These are phyloP conservation scores for Hypoxylon sp. DNA, from an alignment of 2,329 filamentous ascomycete species.

Conservation along the genomic window DNA sequence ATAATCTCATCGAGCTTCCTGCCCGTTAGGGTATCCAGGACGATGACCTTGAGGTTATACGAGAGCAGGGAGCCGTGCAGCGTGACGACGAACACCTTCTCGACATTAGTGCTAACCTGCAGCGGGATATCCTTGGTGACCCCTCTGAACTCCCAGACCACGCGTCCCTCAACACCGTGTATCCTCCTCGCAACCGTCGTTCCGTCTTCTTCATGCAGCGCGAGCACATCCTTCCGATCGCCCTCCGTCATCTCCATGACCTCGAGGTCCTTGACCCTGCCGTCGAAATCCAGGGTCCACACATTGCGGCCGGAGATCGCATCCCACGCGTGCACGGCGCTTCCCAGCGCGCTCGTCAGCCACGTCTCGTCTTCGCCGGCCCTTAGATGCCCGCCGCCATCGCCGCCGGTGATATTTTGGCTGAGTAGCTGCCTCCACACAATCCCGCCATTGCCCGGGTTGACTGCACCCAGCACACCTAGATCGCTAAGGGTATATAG, in stretches of 20 bases:
- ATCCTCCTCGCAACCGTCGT: constrained; percentile 77
- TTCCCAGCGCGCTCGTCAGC: constrained; percentile 80
- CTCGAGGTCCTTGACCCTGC: constrained; percentile 78
- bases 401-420: constrained; percentile 62
- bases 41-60: constrained; percentile 82
- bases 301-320: constrained; percentile 82
- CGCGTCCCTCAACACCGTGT: constrained; percentile 77
- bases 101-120: constrained; percentile 78
- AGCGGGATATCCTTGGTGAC: constrained; percentile 78
- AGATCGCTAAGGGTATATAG: constrained; percentile 93
- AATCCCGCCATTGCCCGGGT: constrained; percentile 85
- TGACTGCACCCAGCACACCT: constrained; percentile 86
- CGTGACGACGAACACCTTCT: constrained; percentile 82
- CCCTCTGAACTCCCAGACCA: constrained; percentile 85
- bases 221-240: constrained; percentile 77
- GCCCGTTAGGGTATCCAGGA: constrained; percentile 81
- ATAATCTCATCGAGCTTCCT: constrained; percentile 78
- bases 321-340: constrained; percentile 84
- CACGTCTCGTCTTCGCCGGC: constrained; percentile 85
- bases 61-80: constrained; percentile 78
- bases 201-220: constrained; percentile 73
- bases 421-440: constrained; percentile 87
- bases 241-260: constrained; percentile 79
- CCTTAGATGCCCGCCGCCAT: constrained; percentile 70
- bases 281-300: constrained; percentile 78